Base-by-base conservation (phyloP, 257 asterid genomes). In the Solanum corneliomulleri region DNA sequence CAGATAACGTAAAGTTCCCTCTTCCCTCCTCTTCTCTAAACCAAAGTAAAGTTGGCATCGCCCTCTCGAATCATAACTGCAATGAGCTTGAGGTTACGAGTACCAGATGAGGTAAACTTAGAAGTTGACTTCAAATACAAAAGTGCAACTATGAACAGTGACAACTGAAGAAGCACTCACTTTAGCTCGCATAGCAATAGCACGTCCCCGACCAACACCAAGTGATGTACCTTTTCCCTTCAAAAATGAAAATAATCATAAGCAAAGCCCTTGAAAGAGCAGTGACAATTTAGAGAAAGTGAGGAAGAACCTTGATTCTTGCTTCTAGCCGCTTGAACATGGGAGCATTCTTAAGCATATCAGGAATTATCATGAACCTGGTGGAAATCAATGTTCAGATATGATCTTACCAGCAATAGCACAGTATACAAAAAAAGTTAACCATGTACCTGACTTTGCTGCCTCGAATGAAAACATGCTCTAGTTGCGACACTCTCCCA, bases 171-270 rank as follows among this genome's bases (percentile, higher is more conserved):
- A 58, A 58, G 33, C 56, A 85, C 97, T 89, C 92, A 97, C 99
- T 87, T 97, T 94, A 45, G 99, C 98, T 89, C 99, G 94, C 99
- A 96, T 93, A 42, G 98, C 98, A 64, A 92, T 98, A 88, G 99
- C 97, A 87, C 99, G 99, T 12, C 99, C 99, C 85, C 99, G 96
- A 27, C 99, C 99, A 84, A 92, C 99, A 82, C 99, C 99, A 92
- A 97, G 93, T 9, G 96, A 89, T 15, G 98, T 92, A 76, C 99
- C 98, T 92, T 96, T 97, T 47, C 99, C 99, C 99, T 97, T 56
- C 88, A 94, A 82, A 88, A 86, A 84, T 33, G 82, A 21, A 91
- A 49, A 90, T 86, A 52, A 18, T 10, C 64, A 85, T 92, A 68
- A 92, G 90, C 68, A 91, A 37, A 74, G 44, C 25, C 5, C 29